These are phyloP conservation scores for Solanum hybrid DNA, from an alignment of 305 asterid species.

Conservation along the genomic window DNA sequence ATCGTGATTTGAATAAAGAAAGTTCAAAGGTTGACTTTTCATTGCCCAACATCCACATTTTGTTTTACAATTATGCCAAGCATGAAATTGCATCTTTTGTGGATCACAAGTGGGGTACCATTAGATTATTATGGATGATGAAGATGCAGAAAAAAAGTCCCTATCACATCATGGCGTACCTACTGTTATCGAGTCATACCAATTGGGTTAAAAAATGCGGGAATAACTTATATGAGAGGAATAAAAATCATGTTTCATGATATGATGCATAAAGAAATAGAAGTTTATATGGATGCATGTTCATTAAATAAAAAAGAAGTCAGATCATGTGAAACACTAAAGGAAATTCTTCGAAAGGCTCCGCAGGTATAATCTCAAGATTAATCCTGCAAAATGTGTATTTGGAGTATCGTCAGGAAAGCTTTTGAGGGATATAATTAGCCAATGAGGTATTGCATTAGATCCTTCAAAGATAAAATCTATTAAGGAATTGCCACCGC, in stretches of 20 bases:
- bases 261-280: not conserved
- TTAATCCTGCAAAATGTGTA: not conserved
- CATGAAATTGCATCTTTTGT: not conserved
- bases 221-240: not conserved
- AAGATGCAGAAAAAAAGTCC: not conserved
- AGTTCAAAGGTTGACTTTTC: not conserved
- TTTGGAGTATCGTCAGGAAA: not conserved
- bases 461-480: not conserved
- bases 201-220: no score
- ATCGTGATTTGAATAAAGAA: not conserved
- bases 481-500: not conserved
- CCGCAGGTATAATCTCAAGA: not conserved
- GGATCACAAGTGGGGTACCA: not conserved
- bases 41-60: not conserved
- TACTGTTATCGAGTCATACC: not conserved
- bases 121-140: not conserved
- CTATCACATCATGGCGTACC: not conserved
- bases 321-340: no score
- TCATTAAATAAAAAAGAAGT: not conserved
- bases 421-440: not conserved
- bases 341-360: not conserved
- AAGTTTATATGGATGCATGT: not conserved
- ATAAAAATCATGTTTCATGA: not conserved
- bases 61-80: not conserved
- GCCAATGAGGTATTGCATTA: not conserved